Evolutionary conservation across 305 asterid genomes (phyloP), one percentile per base, ranked within the genome.

Genomic region (Fraxinus nigra): DNA sequence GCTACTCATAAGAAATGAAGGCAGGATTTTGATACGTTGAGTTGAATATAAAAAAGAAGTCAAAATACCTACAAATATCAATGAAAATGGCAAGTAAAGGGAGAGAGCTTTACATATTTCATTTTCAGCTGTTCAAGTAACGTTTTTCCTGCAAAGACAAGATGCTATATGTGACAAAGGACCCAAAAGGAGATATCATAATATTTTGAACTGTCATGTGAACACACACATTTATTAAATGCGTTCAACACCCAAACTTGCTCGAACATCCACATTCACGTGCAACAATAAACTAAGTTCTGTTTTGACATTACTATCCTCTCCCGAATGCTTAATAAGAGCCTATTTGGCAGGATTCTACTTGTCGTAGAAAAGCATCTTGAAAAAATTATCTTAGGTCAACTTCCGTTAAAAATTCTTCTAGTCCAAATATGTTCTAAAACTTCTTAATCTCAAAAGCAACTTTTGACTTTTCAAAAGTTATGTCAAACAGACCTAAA

Each of bases 261-360:
- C 77, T 69, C 65, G 61, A 48, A 51, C 20, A 48, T 46, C 56
- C 56, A 46, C 16, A 13, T 13, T 46, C 56, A 46, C 1, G 56
- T 46, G 56, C 56, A 46, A 46, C 56, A 46, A 46, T 18, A 46
- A 48, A 46, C 56, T 3, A 46, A 48, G 22, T 16, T 48, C 20
- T 14, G 7, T 77, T 61, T 43, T 38, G 75, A 80, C 75, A 33
- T 76, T 67, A 76, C 37, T 67, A 76, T 80, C 77, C 48, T 54
- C 69, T 35, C 14, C n/a, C n/a, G 35, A 79, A 65, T 48, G 59
- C 20, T 14, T 48, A 48, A 16, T 48, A 48, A 48, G 20, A 14
- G n/a, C 20, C 7, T 14, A 48, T 48, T 48, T 3, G 22, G 7
- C 20, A 14, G 0, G 18, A 48, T 14, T 48, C 54, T 46, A 4